phyloP scores from a whole-genome alignment of 495 filamentous ascomycete genomes.

The Talaromyces stipitatus region DNA sequence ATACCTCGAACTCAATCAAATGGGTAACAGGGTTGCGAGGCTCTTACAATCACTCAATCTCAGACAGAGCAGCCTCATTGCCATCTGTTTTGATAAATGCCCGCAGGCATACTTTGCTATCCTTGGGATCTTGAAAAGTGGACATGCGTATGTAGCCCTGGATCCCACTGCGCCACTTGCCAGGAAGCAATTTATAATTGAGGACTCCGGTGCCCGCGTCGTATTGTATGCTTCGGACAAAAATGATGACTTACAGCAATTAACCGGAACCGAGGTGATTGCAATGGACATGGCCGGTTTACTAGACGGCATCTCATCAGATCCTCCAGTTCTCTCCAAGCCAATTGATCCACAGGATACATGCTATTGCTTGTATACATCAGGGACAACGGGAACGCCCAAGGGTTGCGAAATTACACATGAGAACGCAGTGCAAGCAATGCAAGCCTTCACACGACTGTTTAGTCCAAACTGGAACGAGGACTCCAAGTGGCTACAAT shows the following conservation, averaged over 20 bases:
- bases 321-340: slow-evolving; percentile 15
- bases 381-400: slow-evolving; percentile 70
- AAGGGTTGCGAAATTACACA: slow-evolving; percentile 76
- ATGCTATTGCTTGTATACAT: slow-evolving; percentile 73
- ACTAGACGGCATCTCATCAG: slow-evolving; percentile 16
- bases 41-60: slow-evolving; percentile 9
- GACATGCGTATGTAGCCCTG: slow-evolving; percentile 21
- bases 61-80: slow-evolving; percentile 28
- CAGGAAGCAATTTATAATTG: slow-evolving; percentile 56
- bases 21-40: slow-evolving; percentile 14
- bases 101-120: slow-evolving; percentile 72
- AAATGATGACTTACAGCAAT: slow-evolving; percentile 18
- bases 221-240: slow-evolving; percentile 40
- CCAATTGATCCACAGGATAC: slow-evolving; percentile 35
- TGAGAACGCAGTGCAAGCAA: slow-evolving; percentile 67
- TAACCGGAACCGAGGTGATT: slow-evolving; percentile 26
- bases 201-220: slow-evolving; percentile 49
- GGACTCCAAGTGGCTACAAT: slow-evolving; percentile 72
- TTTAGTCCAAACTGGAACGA: slow-evolving; percentile 49
- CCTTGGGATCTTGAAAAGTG: slow-evolving; percentile 65
- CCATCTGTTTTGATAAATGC: slow-evolving; percentile 71
- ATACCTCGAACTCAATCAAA: slow-evolving; percentile 16
- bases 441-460: slow-evolving; percentile 64
- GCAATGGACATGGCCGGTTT: slow-evolving; percentile 23
- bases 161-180: slow-evolving; percentile 46